These are phyloP conservation scores for Phytophthora melonis DNA, from an alignment of 352 stramenopile genomes.

Conservation along the genomic window DNA sequence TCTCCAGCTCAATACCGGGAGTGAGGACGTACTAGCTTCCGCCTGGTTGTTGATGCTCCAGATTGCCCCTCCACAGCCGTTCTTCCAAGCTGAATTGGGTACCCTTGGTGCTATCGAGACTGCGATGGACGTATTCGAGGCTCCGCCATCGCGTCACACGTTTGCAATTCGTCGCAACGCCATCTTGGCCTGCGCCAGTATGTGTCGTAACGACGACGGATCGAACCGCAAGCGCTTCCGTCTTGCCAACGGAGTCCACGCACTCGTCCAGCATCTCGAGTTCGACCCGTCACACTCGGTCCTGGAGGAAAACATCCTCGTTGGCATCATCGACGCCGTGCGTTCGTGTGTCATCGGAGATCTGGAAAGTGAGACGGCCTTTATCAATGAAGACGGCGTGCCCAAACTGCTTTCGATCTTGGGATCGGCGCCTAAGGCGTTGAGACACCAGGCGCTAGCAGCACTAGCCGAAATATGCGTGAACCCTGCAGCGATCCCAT, in stretches of 20 bases:
- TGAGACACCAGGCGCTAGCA: slow-evolving; percentile 72
- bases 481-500: slow-evolving; percentile 76
- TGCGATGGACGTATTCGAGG: slow-evolving; percentile 58
- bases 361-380: slow-evolving; percentile 56
- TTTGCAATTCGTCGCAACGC: slow-evolving; percentile 74
- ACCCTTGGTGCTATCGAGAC: slow-evolving; percentile 58
- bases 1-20: slow-evolving; percentile 47
- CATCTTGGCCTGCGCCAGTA: slow-evolving; percentile 59
- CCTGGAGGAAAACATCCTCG: slow-evolving; percentile 75
- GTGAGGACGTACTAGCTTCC: slow-evolving; percentile 48
- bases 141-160: slow-evolving; percentile 58
- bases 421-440: slow-evolving; percentile 52
- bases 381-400: slow-evolving; percentile 72
- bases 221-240: slow-evolving; percentile 63
- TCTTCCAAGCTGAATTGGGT: slow-evolving; percentile 61
- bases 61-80: slow-evolving; percentile 35
- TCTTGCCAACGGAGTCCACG: slow-evolving; percentile 52
- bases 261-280: slow-evolving; percentile 52
- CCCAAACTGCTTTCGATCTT: slow-evolving; percentile 71
- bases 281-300: slow-evolving; percentile 63
- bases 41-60: slow-evolving; percentile 71
- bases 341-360: slow-evolving; percentile 72
- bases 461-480: slow-evolving; percentile 74
- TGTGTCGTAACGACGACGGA: slow-evolving; percentile 65
- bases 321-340: slow-evolving; percentile 72